A percentile compares a stretch with the other conserved stretches of the same genome.
These are phyloP conservation scores for Collybia sordida DNA, from an alignment of 768 basidiomycete genomes.

Conservation along the genomic window DNA sequence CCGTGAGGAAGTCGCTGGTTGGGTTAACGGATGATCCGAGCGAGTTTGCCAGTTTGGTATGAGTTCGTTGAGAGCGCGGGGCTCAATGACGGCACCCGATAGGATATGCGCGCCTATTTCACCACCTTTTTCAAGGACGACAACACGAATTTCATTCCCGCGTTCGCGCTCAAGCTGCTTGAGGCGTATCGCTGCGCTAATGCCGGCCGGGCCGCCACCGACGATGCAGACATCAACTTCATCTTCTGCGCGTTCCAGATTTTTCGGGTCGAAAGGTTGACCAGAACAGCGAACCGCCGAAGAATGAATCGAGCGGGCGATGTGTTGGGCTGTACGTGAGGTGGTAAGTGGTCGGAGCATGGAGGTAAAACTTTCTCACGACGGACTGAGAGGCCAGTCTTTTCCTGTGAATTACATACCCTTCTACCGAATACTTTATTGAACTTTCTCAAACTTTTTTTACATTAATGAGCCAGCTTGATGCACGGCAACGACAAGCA, in stretches of 20 bases:
- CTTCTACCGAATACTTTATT: no score
- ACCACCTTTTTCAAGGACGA: constrained; percentile 92
- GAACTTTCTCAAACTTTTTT: no score
- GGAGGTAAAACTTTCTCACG: not conserved
- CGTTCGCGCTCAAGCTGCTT: constrained; percentile 87
- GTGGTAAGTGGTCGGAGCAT: constrained; percentile 14
- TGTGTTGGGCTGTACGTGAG: not conserved
- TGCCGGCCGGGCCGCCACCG: constrained; percentile 92
- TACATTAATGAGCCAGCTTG: constrained; percentile 16
- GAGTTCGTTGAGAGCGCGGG: constrained; percentile 86
- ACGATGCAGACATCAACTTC: constrained; percentile 97
- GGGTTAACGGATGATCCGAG: constrained; percentile 74
- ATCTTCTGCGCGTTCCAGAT: constrained; percentile 83
- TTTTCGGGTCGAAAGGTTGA: constrained; percentile 45
- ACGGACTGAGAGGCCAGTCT: not conserved
- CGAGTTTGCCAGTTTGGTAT: constrained; percentile 77
- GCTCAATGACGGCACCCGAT: constrained; percentile 94
- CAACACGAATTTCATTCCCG: constrained; percentile 82
- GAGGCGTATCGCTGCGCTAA: constrained; percentile 92
- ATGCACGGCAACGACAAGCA: constrained; percentile 22
- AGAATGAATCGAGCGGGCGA: constrained; percentile 13
- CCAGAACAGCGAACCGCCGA: constrained; percentile 1
- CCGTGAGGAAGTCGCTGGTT: constrained; percentile 70
- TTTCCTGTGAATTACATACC: not conserved
- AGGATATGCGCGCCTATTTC: constrained; percentile 96